Evolutionary conservation across 177 flowering plant species (phyloP).

Genomic region (Tripterygium wilfordii): DNA sequence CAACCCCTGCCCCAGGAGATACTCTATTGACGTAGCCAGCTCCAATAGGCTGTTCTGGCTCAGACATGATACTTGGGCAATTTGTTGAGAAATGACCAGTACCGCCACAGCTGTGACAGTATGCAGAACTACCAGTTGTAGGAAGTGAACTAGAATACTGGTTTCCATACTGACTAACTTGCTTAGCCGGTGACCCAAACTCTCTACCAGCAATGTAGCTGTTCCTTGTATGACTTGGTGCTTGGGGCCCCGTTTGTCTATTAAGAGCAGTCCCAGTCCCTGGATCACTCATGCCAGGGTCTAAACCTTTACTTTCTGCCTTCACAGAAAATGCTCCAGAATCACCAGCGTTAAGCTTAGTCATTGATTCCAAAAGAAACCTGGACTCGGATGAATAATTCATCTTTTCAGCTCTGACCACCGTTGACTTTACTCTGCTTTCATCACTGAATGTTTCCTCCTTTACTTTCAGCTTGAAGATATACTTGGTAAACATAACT

Average conservation of each 20-base stretch:
- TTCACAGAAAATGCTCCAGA: slow-evolving; percentile 16
- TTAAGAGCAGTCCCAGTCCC: slow-evolving; percentile 25
- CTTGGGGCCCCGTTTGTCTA: slow-evolving; percentile 20
- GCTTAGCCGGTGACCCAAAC: slow-evolving; percentile 27
- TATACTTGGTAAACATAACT: slow-evolving; percentile 51
- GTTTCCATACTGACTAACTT: slow-evolving; percentile 45
- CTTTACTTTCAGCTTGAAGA: slow-evolving; percentile 88
- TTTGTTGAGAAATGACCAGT: slow-evolving; percentile 46
- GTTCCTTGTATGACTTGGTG: slow-evolving; percentile 18
- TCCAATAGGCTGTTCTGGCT: slow-evolving; percentile 29
- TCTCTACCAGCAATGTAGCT: slow-evolving; percentile 25
- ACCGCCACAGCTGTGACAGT: slow-evolving; percentile 55
- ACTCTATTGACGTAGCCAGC: slow-evolving; percentile 24
- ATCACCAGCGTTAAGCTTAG: slow-evolving; percentile 39
- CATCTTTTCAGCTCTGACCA: slow-evolving; percentile 70
- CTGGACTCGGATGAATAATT: slow-evolving; percentile 52
- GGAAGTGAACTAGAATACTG: slow-evolving; percentile 26
- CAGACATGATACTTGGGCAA: slow-evolving; percentile 49
- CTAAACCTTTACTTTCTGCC: slow-evolving; percentile 12
- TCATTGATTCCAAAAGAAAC: slow-evolving; percentile 51
- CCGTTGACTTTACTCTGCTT: slow-evolving; percentile 80
- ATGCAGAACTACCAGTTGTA: slow-evolving; percentile 12
- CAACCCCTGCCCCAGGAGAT: slow-evolving; percentile 23
- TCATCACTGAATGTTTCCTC: slow-evolving; percentile 89
- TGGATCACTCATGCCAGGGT: slow-evolving; percentile 18